These are phyloP conservation scores for Paracamarosporium sp. DNA, from an alignment of 2,329 filamentous ascomycete species.

Conservation along the genomic window DNA sequence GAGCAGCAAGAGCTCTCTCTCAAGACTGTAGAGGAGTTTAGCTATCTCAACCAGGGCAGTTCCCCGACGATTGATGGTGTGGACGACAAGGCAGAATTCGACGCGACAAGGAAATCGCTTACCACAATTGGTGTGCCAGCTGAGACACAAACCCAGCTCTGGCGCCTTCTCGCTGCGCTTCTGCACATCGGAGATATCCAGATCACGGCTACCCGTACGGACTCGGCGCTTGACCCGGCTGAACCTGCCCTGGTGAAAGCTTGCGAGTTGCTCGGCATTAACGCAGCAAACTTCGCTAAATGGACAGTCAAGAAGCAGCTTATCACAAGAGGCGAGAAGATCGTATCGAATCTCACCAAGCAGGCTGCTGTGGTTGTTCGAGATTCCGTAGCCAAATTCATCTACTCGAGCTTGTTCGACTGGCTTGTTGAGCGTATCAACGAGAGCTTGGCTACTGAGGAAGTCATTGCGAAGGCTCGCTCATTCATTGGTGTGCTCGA, in stretches of 20 bases:
- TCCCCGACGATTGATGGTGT: constrained; percentile 91
- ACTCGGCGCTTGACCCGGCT: constrained; percentile 79
- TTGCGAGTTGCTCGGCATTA: constrained; percentile 84
- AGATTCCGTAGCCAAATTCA: constrained; percentile 97
- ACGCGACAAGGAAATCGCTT: constrained; percentile 84
- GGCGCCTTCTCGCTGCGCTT: constrained; percentile 86
- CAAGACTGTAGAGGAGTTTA: constrained; percentile 85
- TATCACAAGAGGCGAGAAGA: constrained; percentile 95
- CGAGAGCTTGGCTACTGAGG: constrained; percentile 83
- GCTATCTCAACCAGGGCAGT: constrained; percentile 95
- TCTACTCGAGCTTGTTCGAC: constrained; percentile 97
- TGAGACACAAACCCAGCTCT: constrained; percentile 81
- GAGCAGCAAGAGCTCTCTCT: constrained; percentile 82
- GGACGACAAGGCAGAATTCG: constrained; percentile 93
- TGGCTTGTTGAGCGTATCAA: constrained; percentile 99
- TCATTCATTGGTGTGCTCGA: constrained; percentile 98
- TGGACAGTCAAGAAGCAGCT: constrained; percentile 99
- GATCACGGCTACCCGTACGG: constrained; percentile 87
- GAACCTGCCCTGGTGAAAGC: constrained; percentile 86
- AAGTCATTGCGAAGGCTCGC: constrained; percentile 79
- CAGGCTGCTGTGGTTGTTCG: constrained; percentile 93
- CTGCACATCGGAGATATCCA: constrained; percentile 96
- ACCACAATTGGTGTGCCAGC: constrained; percentile 83
- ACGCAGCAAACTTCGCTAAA: constrained; percentile 85
- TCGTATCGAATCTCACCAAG: constrained; percentile 91